Percentiles rank a stretch among this genome's conserved stretches.
Conservation (phyloP, 192 early-diverging fungal genomes). For the Kappamyces sp. region DNA sequence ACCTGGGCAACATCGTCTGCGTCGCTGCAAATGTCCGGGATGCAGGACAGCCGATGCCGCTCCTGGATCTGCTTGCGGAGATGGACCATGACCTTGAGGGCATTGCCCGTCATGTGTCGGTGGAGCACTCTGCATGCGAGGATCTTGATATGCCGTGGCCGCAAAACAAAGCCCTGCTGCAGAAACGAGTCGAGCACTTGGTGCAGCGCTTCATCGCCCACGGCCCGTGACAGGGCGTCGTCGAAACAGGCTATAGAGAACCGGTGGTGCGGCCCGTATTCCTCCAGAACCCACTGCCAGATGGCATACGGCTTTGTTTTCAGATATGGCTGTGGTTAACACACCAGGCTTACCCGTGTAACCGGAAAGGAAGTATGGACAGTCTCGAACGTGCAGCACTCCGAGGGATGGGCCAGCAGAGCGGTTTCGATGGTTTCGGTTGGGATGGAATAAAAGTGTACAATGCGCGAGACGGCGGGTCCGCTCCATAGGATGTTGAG, state of each 20-base stretch:
- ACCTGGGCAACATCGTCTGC: too few species aligned
- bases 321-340: not conserved
- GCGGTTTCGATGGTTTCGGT: not conserved
- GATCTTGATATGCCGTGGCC: conserved; percentile 49
- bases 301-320: conserved; percentile 22
- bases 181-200: conserved; percentile 37
- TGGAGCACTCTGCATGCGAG: conserved; percentile 47
- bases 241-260: conserved; percentile 51
- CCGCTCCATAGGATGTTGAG: conserved; percentile 12
- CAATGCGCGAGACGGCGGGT: conserved; percentile 2
- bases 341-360: not conserved
- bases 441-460: conserved; percentile 2
- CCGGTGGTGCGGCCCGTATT: conserved; percentile 40
- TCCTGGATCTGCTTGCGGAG: conserved; percentile 33
- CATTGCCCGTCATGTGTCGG: conserved; percentile 49
- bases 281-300: conserved; percentile 42
- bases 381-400: conserved; percentile 1
- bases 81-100: conserved; percentile 33
- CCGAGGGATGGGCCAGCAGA: not conserved
- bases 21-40: too few species aligned
- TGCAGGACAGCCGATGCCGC: not conserved
- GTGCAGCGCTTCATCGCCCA: conserved; percentile 43
- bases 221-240: conserved; percentile 46
- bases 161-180: conserved; percentile 37
- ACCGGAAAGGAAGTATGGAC: conserved; percentile 15